Evolutionary conservation across 2,329 filamentous ascomycete species (phyloP), one percentile per base, ranked within the genome.

Genomic region (Penicillium vulpinum): DNA sequence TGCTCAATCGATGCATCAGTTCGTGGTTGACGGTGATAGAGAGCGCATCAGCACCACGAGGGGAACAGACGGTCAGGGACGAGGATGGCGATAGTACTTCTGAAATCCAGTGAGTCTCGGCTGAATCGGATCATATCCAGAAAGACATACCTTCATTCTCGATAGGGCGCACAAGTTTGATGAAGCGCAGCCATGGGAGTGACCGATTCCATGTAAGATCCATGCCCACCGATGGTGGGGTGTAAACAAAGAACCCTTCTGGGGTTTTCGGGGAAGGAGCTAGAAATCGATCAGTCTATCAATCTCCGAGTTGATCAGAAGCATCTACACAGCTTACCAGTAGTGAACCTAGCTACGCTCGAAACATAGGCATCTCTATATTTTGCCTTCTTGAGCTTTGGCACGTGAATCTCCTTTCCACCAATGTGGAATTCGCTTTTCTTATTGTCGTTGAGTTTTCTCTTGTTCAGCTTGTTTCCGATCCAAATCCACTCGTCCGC

Each of bases 151-250:
- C 38, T 22, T 7, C 5, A 15, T 5, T 39, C 18, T 22, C 38
- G 11, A 8, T 39, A 3, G 3, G 5, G 8, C 18, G 18, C 38
- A 39, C 18, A 39, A 39, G 3, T 39, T 7, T 4, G 6, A 53
- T 47, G 36, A 65, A 65, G 43, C 49, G 57, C 38, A 62, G 29
- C 63, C 60, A 64, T 35, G 63, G 63, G 28, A 65, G 54, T 21
- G 58, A 49, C 11, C 9, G 6, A 11, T 49, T 48, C 63, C 61
- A 64, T 1, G 5, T 18, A 28, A 65, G 38, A 16, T 38, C 16
- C 54, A 61, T 57, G 2, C 54, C 38, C 4, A 60, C 40, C 9
- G 56, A 24, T 51, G 47, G n/a, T 5, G 63, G 63, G 9, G 63
- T 65, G 41, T 47, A 56, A 18, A 65, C 62, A n/a, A 58, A 11